These are phyloP conservation scores for Pythium monospermum DNA, from an alignment of 352 stramenopile genomes.

Conservation along the genomic window DNA sequence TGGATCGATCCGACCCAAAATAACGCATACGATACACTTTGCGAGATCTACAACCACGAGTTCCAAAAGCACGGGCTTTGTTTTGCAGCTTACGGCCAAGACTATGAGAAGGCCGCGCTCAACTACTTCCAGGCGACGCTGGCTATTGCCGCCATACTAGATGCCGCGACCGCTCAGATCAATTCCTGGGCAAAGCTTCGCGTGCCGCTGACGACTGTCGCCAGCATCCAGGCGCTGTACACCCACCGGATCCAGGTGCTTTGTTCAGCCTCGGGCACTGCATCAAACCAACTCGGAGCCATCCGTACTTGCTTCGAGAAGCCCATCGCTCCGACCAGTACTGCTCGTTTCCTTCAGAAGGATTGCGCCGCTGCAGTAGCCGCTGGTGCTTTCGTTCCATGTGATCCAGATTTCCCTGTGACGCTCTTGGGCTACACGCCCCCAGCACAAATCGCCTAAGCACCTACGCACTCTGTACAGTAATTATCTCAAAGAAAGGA, in stretches of 20 bases:
- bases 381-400: conserved; percentile 42
- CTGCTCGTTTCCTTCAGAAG: conserved; percentile 39
- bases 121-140: conserved; percentile 62
- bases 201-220: conserved; percentile 10
- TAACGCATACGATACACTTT: conserved; percentile 48
- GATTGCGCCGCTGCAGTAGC: conserved; percentile 44
- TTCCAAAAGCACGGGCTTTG: conserved; percentile 76
- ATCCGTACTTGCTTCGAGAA: conserved; percentile 61
- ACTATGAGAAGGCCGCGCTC: conserved; percentile 40
- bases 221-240: conserved; percentile 39
- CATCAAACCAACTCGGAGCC: conserved; percentile 52
- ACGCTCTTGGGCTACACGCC: conserved; percentile 37
- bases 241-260: conserved; percentile 40
- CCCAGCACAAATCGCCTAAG: conserved; percentile 3
- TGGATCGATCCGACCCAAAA: conserved; percentile 57
- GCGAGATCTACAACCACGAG: conserved; percentile 74
- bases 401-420: conserved; percentile 37
- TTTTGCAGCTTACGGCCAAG: conserved; percentile 41
- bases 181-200: conserved; percentile 39
- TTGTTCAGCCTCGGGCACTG: conserved; percentile 46
- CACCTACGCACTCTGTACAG: no score
- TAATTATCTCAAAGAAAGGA: no score
- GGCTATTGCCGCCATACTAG: conserved; percentile 37
- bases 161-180: conserved; percentile 41
- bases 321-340: conserved; percentile 23